Percentiles rank a stretch among this genome's conserved stretches.
Conservation (phyloP, 768 basidiomycete species). For the Tylopilus rubrobrunneus region DNA sequence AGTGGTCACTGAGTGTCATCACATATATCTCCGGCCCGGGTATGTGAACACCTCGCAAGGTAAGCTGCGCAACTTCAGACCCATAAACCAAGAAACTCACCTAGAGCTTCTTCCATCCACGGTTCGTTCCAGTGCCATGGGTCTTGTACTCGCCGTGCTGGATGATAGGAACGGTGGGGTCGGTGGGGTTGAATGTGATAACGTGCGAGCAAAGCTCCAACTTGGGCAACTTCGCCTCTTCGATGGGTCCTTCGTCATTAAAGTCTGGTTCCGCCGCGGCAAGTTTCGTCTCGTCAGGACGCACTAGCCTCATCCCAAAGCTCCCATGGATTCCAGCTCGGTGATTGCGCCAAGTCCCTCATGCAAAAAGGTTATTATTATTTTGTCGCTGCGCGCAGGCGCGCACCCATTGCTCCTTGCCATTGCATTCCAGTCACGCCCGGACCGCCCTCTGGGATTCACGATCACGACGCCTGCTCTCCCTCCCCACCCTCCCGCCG, state of each 20-base stretch:
- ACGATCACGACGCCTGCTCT: too few species aligned
- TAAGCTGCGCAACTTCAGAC: not conserved
- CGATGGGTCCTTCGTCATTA: not conserved
- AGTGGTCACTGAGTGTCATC: not conserved
- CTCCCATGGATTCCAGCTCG: slow-evolving; percentile 2
- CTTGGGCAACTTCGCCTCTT: slow-evolving; percentile 1
- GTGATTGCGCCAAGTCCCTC: slow-evolving; percentile 1
- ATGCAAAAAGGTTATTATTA: too few species aligned
- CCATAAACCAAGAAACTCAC: not conserved
- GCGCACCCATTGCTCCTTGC: too few species aligned
- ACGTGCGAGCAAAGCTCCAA: slow-evolving; percentile 13
- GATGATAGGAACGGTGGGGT: not conserved
- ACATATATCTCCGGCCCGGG: not conserved
- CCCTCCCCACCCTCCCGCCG: too few species aligned
- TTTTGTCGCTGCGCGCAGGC: too few species aligned
- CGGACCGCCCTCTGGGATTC: too few species aligned
- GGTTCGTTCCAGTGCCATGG: not conserved
- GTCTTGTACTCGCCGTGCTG: not conserved
- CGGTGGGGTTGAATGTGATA: too few species aligned
- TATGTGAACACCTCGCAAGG: not conserved
- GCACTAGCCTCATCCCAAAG: slow-evolving; percentile 8
- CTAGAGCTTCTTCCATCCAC: slow-evolving; percentile 3
- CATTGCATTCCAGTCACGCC: too few species aligned
- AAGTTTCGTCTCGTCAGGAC: slow-evolving; percentile 6
- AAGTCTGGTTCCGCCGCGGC: not conserved